Percentiles rank a stretch among this genome's conserved stretches.
Evolutionary conservation across 768 basidiomycete species (phyloP).

Genomic region (Porpolomopsis calyptriformis): DNA sequence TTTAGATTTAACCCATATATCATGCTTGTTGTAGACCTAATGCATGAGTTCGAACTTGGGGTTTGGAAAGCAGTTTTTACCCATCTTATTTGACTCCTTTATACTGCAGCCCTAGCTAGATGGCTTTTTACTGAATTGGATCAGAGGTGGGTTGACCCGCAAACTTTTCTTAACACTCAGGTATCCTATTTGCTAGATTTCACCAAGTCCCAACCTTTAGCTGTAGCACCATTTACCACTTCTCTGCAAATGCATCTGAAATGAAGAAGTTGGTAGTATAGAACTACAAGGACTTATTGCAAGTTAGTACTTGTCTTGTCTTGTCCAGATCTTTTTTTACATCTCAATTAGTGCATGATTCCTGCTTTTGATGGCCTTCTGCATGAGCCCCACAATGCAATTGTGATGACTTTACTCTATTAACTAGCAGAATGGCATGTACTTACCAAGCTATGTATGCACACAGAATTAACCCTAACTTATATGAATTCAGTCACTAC

Average conservation of each 20-base stretch:
- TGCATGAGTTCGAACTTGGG: conserved; percentile 1
- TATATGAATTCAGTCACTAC: not conserved
- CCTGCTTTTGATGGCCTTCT: conserved; percentile 6
- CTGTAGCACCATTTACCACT: conserved; percentile 18
- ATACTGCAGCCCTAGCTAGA: not conserved
- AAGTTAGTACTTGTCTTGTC: conserved; percentile 16
- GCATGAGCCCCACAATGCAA: conserved; percentile 2
- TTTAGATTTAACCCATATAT: conserved; percentile 1
- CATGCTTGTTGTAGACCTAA: conserved; percentile 4
- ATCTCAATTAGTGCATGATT: not conserved
- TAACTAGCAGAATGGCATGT: not conserved
- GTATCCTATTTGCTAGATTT: conserved; percentile 12
- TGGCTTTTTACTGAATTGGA: conserved; percentile 14
- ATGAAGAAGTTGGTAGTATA: conserved; percentile 24
- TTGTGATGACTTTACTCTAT: not conserved
- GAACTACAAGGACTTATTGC: conserved; percentile 30
- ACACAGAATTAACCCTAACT: conserved; percentile 1
- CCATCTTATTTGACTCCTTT: conserved; percentile 7
- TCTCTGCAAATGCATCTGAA: conserved; percentile 21
- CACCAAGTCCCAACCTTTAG: conserved; percentile 19
- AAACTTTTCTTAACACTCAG: not conserved
- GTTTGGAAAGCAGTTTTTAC: conserved; percentile 3
- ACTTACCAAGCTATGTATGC: conserved; percentile 5
- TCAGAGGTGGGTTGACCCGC: conserved; percentile 6
- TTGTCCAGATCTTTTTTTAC: not conserved